Base-by-base conservation (phyloP, 805 yeast genomes). In the Yueomyces sinensis region DNA sequence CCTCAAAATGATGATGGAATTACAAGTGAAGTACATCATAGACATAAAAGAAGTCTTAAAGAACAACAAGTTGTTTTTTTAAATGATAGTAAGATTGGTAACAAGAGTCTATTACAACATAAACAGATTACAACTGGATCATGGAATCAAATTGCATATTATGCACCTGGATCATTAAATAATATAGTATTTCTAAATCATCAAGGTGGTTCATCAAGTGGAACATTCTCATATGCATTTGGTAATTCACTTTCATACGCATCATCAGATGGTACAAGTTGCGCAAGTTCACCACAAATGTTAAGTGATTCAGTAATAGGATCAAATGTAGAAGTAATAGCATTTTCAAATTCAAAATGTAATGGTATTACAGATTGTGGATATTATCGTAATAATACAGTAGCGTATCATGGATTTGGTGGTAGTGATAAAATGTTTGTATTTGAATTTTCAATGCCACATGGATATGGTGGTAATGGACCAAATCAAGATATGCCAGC, bases 401-500 rank as follows among this genome's bases (percentile, higher is more conserved):
- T 95, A 45, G 96, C 97, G 36, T 81, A 80, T 67, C 93, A 86
- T 53, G 98, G 97, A 27, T 91, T 89, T 59, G 77, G 72, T 32
- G 98, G 97, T 49, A 56, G 67, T 36, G 52, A 66, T 53, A 89
- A 89, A 72, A 74, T 89, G 57, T 87, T 91, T 59, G 77, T 84
- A 33, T 83, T 91, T 57, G 96, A 89, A 66, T 91, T 91, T 63
- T 65, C 68, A 56, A 91, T 91, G 98, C 98, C 98, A 43, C 53
- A 71, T 39, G 86, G 72, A 46, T 58, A 66, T 33, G 53, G 68
- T 27, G 63, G 69, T 40, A n/a, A n/a, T 25, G 34, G 19, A 6
- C 56, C 68, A 28, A 86, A 87, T 68, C 68, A 69, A 49, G 96
- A 91, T 61, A 89, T 91, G 97, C 98, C 98, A 44, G 97, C 98